Conservation (phyloP, 2,329 filamentous ascomycete genomes). For the Fusarium dlaminii region DNA sequence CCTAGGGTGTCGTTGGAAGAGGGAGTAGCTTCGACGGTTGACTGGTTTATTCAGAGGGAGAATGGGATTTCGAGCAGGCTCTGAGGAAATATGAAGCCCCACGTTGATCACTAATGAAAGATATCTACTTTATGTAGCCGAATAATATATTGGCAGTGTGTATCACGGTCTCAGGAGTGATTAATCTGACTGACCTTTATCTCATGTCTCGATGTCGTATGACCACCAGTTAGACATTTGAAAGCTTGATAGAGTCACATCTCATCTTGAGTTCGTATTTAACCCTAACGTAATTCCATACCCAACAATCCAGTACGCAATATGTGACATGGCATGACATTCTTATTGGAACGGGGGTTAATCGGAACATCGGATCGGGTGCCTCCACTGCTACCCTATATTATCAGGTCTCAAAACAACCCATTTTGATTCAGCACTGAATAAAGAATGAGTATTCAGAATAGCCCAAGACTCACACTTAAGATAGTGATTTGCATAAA, state of each 20-base stretch:
- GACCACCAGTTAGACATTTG: no score
- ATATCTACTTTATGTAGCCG: no score
- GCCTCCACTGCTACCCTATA: background rate
- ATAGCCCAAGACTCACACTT: no score
- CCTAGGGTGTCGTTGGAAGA: slow-evolving; percentile 21
- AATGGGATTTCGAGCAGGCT: slow-evolving; percentile 17
- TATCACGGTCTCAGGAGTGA: no score
- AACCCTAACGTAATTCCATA: background rate
- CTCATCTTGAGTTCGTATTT: background rate
- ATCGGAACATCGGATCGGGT: background rate
- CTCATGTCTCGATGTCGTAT: no score
- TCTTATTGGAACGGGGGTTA: background rate
- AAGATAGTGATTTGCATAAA: no score
- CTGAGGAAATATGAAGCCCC: background rate
- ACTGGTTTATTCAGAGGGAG: slow-evolving; percentile 31
- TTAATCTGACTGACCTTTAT: no score
- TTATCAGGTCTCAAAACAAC: no score
- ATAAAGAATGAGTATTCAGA: background rate
- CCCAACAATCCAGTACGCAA: background rate
- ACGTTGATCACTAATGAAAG: background rate
- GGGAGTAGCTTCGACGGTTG: slow-evolving; percentile 21
- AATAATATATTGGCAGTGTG: accelerated
- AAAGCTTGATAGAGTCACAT: background rate
- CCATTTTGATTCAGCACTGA: accelerated
- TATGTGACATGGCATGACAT: background rate